A percentile compares a stretch with the other conserved stretches of the same genome.
Evolutionary conservation across 108 stramenopile species (phyloP).

Genomic region (Bacterosira constricta): DNA sequence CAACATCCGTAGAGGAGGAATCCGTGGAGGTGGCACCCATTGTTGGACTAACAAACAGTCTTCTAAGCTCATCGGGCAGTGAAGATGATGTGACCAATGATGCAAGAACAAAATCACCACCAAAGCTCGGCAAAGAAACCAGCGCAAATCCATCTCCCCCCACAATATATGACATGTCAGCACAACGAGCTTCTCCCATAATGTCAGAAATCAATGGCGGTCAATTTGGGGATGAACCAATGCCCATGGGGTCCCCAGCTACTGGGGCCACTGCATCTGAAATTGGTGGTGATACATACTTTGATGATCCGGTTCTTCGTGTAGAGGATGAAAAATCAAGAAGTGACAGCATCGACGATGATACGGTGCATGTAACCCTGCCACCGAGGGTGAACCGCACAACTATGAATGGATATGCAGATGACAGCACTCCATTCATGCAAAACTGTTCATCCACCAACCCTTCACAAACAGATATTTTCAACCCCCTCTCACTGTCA

Average conservation of each 20-base stretch:
- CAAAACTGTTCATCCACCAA: neutral
- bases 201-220: neutral
- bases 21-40: neutral
- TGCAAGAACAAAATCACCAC: neutral
- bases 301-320: conserved; percentile 7
- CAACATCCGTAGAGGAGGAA: neutral
- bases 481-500: neutral
- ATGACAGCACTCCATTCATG: neutral
- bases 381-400: conserved; percentile 32
- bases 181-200: neutral
- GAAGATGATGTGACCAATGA: conserved; percentile 1
- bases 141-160: conserved; percentile 6
- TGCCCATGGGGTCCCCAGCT: conserved; percentile 6
- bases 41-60: neutral
- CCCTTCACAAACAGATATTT: neutral
- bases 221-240: conserved; percentile 2
- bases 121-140: neutral
- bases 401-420: neutral
- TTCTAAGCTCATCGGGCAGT: neutral
- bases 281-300: conserved; percentile 41
- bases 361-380: neutral
- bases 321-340: neutral
- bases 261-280: conserved; percentile 18
- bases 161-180: conserved; percentile 8
- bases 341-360: conserved; percentile 1